These are phyloP conservation scores for Colletotrichum orchidophilum DNA, from an alignment of 2,329 filamentous ascomycete species.

Conservation along the genomic window DNA sequence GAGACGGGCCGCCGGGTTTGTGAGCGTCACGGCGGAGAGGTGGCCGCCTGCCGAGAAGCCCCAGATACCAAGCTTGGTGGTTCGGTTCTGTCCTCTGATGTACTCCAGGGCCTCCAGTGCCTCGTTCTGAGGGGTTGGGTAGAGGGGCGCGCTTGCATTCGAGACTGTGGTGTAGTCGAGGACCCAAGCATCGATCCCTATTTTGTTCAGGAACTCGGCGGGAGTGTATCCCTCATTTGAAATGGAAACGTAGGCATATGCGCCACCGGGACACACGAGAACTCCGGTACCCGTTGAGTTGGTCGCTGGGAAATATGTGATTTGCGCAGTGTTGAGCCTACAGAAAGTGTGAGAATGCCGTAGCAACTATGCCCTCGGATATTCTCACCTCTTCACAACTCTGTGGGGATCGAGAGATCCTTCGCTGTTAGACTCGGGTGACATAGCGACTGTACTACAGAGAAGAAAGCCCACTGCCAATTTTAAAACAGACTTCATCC, in stretches of 20 bases:
- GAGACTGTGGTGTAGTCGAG: constrained; percentile 34
- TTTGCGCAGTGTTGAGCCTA: constrained; percentile 18
- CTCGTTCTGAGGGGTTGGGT: constrained; percentile 34
- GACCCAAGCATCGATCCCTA: constrained; percentile 36
- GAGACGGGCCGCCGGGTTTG: constrained; percentile 32
- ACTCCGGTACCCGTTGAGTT: constrained; percentile 31
- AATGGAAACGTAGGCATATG: constrained; percentile 32
- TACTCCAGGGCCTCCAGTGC: constrained; percentile 34
- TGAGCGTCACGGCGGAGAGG: constrained; percentile 36
- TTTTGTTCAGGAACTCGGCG: constrained; percentile 30
- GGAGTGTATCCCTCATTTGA: constrained; percentile 32
- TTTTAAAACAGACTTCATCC: constrained; percentile 4
- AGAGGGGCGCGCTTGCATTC: constrained; percentile 34
- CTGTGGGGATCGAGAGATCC: neutral
- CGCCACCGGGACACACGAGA: constrained; percentile 36
- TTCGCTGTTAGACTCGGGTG: neutral
- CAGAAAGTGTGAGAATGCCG: neutral
- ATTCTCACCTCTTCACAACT: constrained; percentile 13
- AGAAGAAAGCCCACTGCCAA: neutral
- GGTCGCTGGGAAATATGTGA: constrained; percentile 23
- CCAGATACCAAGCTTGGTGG: constrained; percentile 37
- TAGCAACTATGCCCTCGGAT: too few species aligned
- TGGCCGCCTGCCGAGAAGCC: constrained; percentile 39
- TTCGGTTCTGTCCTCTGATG: constrained; percentile 33
- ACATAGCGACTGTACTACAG: neutral